Evolutionary conservation across 495 filamentous ascomycete genomes (phyloP), one percentile per base, ranked within the genome.

Genomic region (Xylaria acuta): DNA sequence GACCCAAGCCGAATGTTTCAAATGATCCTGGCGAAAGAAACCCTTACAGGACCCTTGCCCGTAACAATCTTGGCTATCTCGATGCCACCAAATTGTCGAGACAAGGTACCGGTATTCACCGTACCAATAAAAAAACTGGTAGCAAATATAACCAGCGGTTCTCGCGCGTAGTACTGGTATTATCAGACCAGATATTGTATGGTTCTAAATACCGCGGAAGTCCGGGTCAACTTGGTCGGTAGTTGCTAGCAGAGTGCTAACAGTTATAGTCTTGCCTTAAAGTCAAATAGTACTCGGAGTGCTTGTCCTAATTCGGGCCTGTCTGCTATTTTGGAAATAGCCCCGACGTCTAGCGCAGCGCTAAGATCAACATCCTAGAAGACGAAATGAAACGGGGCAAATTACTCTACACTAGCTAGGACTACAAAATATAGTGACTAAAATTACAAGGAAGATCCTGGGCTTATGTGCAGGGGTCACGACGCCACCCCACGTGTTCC

Each of bases 401-500:
- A 60, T 36, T 60, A 60, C 18, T 22, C 30, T 60, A 60, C 18
- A 12, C 30, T 22, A 12, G 5, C 2, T 30, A 56, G 53, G 3
- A 56, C 6, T 1, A 2, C 14, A 36, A n/a, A 36, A 38, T n/a
- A 9, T 4, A 11, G 16, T 59, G 30, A 11, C 30, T 22, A 22
- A 40, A 22, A 22, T 5, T 9, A 9, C 58, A 60, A 60, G 58
- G 58, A 34, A n/a, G 2, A 59, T n/a, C 54, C 54, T 36, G 8
- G 32, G 12, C 27, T 11, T 34, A 34, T 3, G 56, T 14, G 30
- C 2, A 59, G 18, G 25, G 58, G 58, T 34, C 1, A 1, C 27
- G n/a, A 59, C 34, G 25, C 32, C 58, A 60, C 58, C 38, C 32
- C 58, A 60, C 58, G 58, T 60, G 58, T 36, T 60, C 20, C 58